Percentiles rank a stretch among this genome's conserved stretches.
These are phyloP conservation scores for Galeopsis tetrahit DNA, from an alignment of 257 asterid genomes.

Conservation along the genomic window DNA sequence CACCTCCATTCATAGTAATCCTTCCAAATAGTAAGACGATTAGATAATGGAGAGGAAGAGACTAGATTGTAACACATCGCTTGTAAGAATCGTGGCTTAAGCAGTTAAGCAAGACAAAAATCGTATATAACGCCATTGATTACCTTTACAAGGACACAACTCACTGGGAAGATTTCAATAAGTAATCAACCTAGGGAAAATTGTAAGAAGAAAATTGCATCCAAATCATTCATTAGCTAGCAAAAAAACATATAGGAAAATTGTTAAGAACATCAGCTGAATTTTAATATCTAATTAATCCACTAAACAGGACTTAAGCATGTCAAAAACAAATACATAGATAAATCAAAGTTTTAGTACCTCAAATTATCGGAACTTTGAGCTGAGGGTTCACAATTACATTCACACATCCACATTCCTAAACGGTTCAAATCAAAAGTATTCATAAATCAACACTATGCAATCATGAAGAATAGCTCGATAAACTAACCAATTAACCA, in stretches of 20 bases:
- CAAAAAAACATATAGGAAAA: background rate
- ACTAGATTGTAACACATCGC: slow-evolving; percentile 42
- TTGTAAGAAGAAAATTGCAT: background rate
- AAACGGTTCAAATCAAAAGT: slow-evolving; percentile 52
- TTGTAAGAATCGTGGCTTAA: slow-evolving; percentile 20
- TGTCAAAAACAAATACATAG: too few species aligned
- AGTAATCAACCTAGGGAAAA: slow-evolving; percentile 46
- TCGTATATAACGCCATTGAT: slow-evolving; percentile 1
- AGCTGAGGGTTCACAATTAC: too few species aligned
- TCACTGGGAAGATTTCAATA: slow-evolving; percentile 53
- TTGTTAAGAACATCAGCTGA: too few species aligned
- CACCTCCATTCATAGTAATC: slow-evolving; percentile 94
- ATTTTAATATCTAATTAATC: too few species aligned
- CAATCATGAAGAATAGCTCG: slow-evolving; percentile 12
- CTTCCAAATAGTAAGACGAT: slow-evolving; percentile 64
- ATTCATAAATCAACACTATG: slow-evolving; percentile 21
- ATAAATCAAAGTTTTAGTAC: too few species aligned
- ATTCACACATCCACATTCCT: slow-evolving; percentile 84
- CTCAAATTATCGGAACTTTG: too few species aligned
- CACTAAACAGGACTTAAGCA: too few species aligned
- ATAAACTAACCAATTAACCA: slow-evolving; percentile 6
- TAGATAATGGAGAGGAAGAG: slow-evolving; percentile 52
- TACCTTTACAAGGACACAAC: slow-evolving; percentile 56
- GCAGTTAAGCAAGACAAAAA: background rate
- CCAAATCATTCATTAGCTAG: background rate